Evolutionary conservation across 495 filamentous ascomycete species (phyloP).

Genomic region (Trichoderma orchidacearum): DNA sequence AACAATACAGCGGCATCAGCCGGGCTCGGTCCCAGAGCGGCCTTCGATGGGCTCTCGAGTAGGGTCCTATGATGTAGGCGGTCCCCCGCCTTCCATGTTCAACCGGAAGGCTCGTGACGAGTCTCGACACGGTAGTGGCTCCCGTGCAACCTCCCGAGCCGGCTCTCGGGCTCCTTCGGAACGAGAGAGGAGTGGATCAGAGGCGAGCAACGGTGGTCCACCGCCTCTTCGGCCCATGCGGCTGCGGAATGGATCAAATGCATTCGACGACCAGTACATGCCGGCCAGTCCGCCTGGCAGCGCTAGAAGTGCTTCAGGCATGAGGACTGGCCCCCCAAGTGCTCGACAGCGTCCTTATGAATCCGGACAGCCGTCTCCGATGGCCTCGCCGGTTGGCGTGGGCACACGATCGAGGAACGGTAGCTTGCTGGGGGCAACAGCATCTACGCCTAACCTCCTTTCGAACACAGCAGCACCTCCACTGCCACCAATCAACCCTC

Average conservation of each 20-base stretch:
- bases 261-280: constrained; percentile 22
- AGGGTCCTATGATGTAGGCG: constrained; percentile 23
- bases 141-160: constrained; percentile 11
- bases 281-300: constrained; percentile 10
- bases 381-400: neutral
- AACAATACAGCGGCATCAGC: constrained; percentile 18
- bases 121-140: constrained; percentile 4
- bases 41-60: neutral
- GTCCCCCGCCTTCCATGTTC: constrained; percentile 26
- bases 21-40: constrained; percentile 10
- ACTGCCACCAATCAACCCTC: constrained; percentile 58
- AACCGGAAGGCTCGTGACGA: constrained; percentile 28
- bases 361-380: constrained; percentile 10
- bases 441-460: constrained; percentile 7
- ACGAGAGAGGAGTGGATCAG: constrained; percentile 49
- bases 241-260: constrained; percentile 25
- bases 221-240: constrained; percentile 36
- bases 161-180: constrained; percentile 18
- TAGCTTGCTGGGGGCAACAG: neutral
- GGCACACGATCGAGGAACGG: constrained; percentile 14
- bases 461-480: constrained; percentile 22
- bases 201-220: constrained; percentile 34
- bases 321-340: neutral
- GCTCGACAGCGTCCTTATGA: neutral
- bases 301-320: neutral